phyloP scores from a whole-genome alignment of 768 basidiomycete genomes.

The Boletus tomentosulus region DNA sequence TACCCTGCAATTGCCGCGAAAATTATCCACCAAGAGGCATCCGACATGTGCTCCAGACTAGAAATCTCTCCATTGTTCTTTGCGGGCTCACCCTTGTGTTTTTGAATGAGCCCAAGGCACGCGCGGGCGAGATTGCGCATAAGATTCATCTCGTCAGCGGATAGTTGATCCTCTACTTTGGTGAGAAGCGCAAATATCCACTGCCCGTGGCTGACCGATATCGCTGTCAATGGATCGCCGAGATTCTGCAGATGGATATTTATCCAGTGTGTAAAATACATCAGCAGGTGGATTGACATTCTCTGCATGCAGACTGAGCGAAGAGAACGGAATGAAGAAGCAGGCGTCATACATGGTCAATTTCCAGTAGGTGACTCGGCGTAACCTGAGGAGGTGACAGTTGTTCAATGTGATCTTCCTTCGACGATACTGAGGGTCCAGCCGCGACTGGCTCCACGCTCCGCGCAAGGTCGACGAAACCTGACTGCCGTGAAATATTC shows the following conservation, averaged over 20 bases:
- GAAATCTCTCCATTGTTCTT: conserved; percentile 4
- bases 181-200: conserved; percentile 79
- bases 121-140: conserved; percentile 72
- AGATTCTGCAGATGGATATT: conserved; percentile 51
- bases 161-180: conserved; percentile 62
- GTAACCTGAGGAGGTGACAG: conserved; percentile 52
- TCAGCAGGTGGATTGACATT: conserved; percentile 68
- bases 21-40: conserved; percentile 69
- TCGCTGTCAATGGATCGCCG: conserved; percentile 34
- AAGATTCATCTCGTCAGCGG: conserved; percentile 73
- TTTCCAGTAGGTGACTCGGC: conserved; percentile 48
- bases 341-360: conserved; percentile 59
- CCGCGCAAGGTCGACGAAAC: not conserved
- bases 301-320: conserved; percentile 39
- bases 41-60: conserved; percentile 27
- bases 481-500: not conserved
- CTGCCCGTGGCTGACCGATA: conserved; percentile 56
- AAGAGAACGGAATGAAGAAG: not conserved
- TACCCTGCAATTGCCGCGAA: conserved; percentile 57
- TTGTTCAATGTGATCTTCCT: conserved; percentile 1
- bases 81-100: conserved; percentile 17
- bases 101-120: conserved; percentile 52
- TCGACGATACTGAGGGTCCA: not conserved
- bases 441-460: not conserved
- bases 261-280: conserved; percentile 85